Conservation (phyloP, 441 rosid genomes). For the Viola pubescens region DNA sequence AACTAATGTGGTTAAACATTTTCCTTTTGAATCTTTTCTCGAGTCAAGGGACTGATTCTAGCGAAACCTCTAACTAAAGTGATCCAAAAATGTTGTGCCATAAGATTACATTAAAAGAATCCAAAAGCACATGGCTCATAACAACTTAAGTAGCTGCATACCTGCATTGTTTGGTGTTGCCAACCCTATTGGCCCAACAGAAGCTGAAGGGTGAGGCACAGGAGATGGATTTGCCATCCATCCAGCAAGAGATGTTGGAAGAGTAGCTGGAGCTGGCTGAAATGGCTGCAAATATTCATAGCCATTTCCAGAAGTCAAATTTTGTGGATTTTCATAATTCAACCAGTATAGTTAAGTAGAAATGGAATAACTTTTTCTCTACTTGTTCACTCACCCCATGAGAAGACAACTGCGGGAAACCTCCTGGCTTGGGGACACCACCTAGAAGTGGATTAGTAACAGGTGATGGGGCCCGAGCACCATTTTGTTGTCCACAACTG, state of each 20-base stretch:
- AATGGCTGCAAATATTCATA: constrained; percentile 47
- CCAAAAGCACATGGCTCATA: constrained; percentile 5
- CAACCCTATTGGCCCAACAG: constrained; percentile 61
- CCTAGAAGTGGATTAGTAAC: constrained; percentile 68
- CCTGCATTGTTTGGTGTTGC: constrained; percentile 57
- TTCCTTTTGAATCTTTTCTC: too few relatives aligned
- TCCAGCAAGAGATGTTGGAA: constrained; percentile 65
- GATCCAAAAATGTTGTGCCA: neutral
- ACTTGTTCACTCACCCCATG: constrained; percentile 56
- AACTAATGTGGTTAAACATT: too few relatives aligned
- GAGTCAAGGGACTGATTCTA: too few relatives aligned
- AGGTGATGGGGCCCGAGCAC: constrained; percentile 69
- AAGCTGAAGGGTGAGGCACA: constrained; percentile 56
- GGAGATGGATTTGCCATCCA: constrained; percentile 77
- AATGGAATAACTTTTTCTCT: constrained; percentile 1
- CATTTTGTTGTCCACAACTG: constrained; percentile 62
- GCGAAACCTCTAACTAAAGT: too few relatives aligned
- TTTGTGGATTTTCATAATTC: constrained; percentile 4
- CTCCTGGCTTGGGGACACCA: constrained; percentile 52
- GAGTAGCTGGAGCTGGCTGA: constrained; percentile 58
- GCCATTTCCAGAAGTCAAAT: neutral
- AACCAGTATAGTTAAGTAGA: constrained; percentile 7
- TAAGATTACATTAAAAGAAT: constrained; percentile 4
- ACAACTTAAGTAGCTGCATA: constrained; percentile 11
- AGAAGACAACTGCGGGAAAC: constrained; percentile 49